A percentile compares a stretch with the other conserved stretches of the same genome.
phyloP scores from a whole-genome alignment of 306 rosid species.

The Fragaria vesca region DNA sequence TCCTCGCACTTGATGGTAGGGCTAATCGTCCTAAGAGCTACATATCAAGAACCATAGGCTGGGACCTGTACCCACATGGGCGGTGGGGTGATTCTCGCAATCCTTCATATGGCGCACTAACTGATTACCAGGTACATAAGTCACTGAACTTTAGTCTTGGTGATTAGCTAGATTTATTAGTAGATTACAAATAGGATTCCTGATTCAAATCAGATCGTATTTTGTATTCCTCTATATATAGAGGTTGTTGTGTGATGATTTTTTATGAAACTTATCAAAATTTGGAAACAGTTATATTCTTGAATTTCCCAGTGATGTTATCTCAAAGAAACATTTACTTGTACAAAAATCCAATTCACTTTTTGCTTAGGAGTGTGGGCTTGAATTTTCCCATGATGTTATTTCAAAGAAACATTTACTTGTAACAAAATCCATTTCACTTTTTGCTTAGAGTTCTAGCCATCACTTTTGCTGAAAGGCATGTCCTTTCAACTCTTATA shows the following conservation, averaged over 20 bases:
- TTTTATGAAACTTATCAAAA: background rate
- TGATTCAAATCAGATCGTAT: too few species aligned
- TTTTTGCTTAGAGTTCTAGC: background rate
- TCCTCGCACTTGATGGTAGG: constrained; percentile 48
- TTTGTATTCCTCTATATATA: too few species aligned
- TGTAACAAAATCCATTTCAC: background rate
- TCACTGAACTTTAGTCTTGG: constrained; percentile 7
- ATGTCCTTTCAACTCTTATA: background rate
- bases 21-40: constrained; percentile 98
- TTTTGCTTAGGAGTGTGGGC: too few species aligned
- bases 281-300: background rate
- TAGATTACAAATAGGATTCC: too few species aligned
- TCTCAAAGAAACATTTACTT: constrained; percentile 6
- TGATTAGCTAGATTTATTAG: background rate
- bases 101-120: constrained; percentile 85
- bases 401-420: constrained; percentile 2
- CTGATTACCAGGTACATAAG: constrained; percentile 76
- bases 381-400: background rate
- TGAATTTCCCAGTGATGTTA: background rate
- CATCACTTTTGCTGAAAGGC: background rate
- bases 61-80: constrained; percentile 97
- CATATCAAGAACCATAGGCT: constrained; percentile 88
- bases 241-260: background rate
- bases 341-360: background rate
- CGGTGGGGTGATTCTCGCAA: constrained; percentile 90